Percentiles rank a stretch among this genome's conserved stretches.
Evolutionary conservation across 2,329 filamentous ascomycete genomes (phyloP).

Genomic region (Dryadomyces quercivorus): DNA sequence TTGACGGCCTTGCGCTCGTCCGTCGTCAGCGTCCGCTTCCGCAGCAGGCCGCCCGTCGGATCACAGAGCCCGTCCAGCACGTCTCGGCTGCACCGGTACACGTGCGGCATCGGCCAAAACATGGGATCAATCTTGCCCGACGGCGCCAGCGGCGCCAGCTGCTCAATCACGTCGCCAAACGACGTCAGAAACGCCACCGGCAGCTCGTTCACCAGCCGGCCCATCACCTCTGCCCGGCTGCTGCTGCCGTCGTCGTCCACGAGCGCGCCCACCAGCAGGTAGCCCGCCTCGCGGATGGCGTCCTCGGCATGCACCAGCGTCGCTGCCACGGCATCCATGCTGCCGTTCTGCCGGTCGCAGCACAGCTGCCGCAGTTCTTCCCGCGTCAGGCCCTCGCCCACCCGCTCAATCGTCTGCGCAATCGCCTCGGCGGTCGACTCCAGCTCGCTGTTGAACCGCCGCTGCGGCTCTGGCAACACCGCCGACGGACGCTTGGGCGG

Average conservation of each 20-base stretch:
- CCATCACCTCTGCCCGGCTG: constrained; percentile 35
- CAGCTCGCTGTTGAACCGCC: constrained; percentile 68
- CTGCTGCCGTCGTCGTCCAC: constrained; percentile 35
- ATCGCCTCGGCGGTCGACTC: constrained; percentile 43
- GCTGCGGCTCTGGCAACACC: constrained; percentile 33
- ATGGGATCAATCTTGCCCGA: constrained; percentile 18
- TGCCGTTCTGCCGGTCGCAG: constrained; percentile 42
- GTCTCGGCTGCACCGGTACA: constrained; percentile 45
- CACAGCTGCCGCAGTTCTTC: constrained; percentile 63
- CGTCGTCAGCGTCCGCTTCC: constrained; percentile 40
- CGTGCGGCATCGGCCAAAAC: constrained; percentile 45
- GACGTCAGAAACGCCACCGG: constrained; percentile 31
- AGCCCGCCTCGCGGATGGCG: constrained; percentile 64
- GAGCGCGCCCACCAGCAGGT: constrained; percentile 72
- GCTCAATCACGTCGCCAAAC: constrained; percentile 28
- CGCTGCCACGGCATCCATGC: constrained; percentile 63
- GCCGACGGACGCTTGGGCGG: constrained; percentile 33
- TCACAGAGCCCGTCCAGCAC: constrained; percentile 46
- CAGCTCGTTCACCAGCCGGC: constrained; percentile 30
- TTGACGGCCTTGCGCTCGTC: constrained; percentile 55
- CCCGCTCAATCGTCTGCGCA: constrained; percentile 60
- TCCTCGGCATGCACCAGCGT: constrained; percentile 72
- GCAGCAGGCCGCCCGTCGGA: constrained; percentile 40
- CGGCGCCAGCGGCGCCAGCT: constrained; percentile 22
- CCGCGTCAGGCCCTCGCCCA: constrained; percentile 59